A percentile compares a stretch with the other conserved stretches of the same genome.
phyloP scores from a whole-genome alignment of 305 asterid genomes.

The Fraxinus sp. region DNA sequence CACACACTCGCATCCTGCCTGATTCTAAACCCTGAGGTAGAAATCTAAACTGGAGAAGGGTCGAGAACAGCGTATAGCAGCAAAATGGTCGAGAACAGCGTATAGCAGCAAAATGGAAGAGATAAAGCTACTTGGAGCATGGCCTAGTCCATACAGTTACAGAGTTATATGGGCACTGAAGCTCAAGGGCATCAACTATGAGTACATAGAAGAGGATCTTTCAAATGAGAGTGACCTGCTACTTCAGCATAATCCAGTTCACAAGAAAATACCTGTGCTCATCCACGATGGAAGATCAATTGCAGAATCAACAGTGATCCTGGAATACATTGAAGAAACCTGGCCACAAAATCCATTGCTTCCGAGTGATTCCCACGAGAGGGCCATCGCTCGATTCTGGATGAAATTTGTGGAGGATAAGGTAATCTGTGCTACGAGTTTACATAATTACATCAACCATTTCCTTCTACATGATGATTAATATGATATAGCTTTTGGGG shows the following conservation, averaged over 20 bases:
- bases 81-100: background rate
- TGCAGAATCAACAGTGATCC: constrained; percentile 30
- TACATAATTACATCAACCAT: background rate
- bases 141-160: constrained; percentile 24
- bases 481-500: background rate
- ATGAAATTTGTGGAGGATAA: constrained; percentile 22
- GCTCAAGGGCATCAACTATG: constrained; percentile 20
- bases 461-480: background rate
- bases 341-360: constrained; percentile 34
- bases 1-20: background rate
- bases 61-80: background rate
- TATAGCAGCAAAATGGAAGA: constrained; percentile 7
- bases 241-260: constrained; percentile 25
- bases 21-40: background rate
- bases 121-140: constrained; percentile 20
- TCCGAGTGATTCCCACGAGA: constrained; percentile 24
- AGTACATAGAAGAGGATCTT: constrained; percentile 31
- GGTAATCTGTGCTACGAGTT: constrained; percentile 12
- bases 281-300: constrained; percentile 29
- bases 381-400: constrained; percentile 39
- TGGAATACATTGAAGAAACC: constrained; percentile 37
- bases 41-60: no score
- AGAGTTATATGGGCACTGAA: constrained; percentile 26
- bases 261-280: constrained; percentile 31
- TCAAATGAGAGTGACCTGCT: constrained; percentile 26